Conservation (phyloP, 2,329 filamentous ascomycete species). For the Aspergillus fischeri region DNA sequence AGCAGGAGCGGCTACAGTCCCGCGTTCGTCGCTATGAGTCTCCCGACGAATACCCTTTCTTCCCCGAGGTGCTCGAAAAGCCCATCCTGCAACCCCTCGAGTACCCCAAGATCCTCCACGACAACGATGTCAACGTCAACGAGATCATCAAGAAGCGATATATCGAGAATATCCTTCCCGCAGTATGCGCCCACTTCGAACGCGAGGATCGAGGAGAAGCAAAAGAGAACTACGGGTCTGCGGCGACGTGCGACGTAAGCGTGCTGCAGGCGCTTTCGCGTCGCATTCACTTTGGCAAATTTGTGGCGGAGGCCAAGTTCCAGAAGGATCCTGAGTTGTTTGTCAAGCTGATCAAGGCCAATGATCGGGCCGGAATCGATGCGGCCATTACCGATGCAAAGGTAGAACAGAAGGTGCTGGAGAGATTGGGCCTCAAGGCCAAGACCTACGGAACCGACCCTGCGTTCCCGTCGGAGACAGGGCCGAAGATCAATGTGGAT, state of each 20-base stretch:
- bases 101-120: slow-evolving; percentile 84
- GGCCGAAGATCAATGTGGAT: slow-evolving; percentile 81
- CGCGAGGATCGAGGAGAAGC: slow-evolving; percentile 75
- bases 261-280: slow-evolving; percentile 86
- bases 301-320: slow-evolving; percentile 96
- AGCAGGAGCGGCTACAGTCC: slow-evolving; percentile 88
- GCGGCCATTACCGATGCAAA: slow-evolving; percentile 83
- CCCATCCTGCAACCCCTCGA: slow-evolving; percentile 83
- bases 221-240: slow-evolving; percentile 91
- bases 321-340: slow-evolving; percentile 75
- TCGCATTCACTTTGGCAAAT: slow-evolving; percentile 96
- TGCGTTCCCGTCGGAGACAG: slow-evolving; percentile 49
- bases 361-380: slow-evolving; percentile 76
- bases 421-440: slow-evolving; percentile 80
- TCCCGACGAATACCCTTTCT: slow-evolving; percentile 97
- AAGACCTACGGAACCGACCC: slow-evolving; percentile 92
- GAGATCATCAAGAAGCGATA: slow-evolving; percentile 81
- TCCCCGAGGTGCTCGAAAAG: slow-evolving; percentile 70
- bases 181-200: slow-evolving; percentile 71
- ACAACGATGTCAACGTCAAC: slow-evolving; percentile 89
- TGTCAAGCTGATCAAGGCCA: slow-evolving; percentile 74
- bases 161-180: slow-evolving; percentile 74
- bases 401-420: slow-evolving; percentile 88
- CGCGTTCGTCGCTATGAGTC: slow-evolving; percentile 91
- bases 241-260: slow-evolving; percentile 84